These are phyloP conservation scores for Wickerhamiella lipophila DNA, from an alignment of 805 yeast genomes.

Conservation along the genomic window DNA sequence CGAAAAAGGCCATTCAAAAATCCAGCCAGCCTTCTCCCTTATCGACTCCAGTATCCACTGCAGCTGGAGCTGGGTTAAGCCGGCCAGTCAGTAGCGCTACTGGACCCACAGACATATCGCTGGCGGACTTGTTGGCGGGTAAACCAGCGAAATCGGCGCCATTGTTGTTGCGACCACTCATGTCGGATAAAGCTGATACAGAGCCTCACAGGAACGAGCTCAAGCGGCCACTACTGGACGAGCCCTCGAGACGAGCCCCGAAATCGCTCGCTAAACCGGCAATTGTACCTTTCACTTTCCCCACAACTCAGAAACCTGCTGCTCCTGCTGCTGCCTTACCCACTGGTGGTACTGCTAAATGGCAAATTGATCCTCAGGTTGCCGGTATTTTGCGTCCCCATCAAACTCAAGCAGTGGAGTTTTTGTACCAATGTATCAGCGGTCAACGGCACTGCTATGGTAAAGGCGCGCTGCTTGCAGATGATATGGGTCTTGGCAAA, in stretches of 20 bases:
- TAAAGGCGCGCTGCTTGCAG: constrained; percentile 79
- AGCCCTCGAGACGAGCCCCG: too few relatives aligned
- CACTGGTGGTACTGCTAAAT: too few relatives aligned
- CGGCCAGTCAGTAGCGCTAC: not conserved
- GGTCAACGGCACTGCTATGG: constrained; percentile 40
- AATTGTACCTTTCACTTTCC: not conserved
- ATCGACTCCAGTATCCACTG: too few relatives aligned
- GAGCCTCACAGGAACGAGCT: not conserved
- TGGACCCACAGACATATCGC: not conserved
- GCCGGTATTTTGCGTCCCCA: constrained; percentile 51
- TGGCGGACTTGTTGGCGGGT: not conserved
- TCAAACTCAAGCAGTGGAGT: constrained; percentile 72
- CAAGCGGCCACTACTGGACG: not conserved
- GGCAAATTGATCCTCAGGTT: not conserved
- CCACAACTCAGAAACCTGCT: not conserved
- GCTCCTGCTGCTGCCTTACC: not conserved
- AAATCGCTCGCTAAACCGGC: not conserved
- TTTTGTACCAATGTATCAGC: constrained; percentile 72
- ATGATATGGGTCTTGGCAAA: constrained; percentile 94
- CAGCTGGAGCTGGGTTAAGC: not conserved
- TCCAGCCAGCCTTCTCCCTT: too few relatives aligned
- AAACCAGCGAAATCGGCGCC: not conserved
- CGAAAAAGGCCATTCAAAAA: too few relatives aligned
- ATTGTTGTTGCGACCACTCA: not conserved
- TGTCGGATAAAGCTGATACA: too few relatives aligned